Conservation (phyloP, 192 early-diverging fungal genomes). For the Spinellus fusiger region DNA sequence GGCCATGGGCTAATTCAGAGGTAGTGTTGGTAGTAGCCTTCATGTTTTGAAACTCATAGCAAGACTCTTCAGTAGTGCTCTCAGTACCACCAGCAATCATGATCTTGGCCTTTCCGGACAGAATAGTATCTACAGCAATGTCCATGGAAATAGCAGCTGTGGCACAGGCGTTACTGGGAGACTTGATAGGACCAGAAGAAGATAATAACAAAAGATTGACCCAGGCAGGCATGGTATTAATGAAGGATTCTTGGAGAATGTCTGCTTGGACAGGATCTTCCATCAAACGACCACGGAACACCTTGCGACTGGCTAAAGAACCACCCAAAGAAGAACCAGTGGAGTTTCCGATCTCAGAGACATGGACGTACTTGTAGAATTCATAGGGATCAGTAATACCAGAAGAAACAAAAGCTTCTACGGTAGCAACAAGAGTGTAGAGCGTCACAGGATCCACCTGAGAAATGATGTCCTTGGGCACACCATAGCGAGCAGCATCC, state of each 20-base stretch:
- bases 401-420: conserved; percentile 83
- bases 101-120: conserved; percentile 86
- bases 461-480: conserved; percentile 81
- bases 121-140: conserved; percentile 84
- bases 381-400: conserved; percentile 97
- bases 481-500: conserved; percentile 86
- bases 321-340: conserved; percentile 90
- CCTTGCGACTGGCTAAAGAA: conserved; percentile 65
- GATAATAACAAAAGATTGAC: conserved; percentile 94
- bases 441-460: conserved; percentile 93
- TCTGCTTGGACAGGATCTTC: conserved; percentile 87
- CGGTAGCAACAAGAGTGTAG: conserved; percentile 84
- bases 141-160: conserved; percentile 89
- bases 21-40: conserved; percentile 83
- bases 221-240: conserved; percentile 95
- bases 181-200: conserved; percentile 90
- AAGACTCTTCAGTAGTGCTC: conserved; percentile 89
- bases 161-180: conserved; percentile 89
- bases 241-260: conserved; percentile 93
- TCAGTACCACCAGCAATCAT: conserved; percentile 92
- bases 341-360: conserved; percentile 89
- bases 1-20: conserved; percentile 81
- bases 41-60: conserved; percentile 95
- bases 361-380: conserved; percentile 94
- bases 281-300: conserved; percentile 72